phyloP scores from a whole-genome alignment of 2,329 filamentous ascomycete genomes.

The Lecanicillium sp. region DNA sequence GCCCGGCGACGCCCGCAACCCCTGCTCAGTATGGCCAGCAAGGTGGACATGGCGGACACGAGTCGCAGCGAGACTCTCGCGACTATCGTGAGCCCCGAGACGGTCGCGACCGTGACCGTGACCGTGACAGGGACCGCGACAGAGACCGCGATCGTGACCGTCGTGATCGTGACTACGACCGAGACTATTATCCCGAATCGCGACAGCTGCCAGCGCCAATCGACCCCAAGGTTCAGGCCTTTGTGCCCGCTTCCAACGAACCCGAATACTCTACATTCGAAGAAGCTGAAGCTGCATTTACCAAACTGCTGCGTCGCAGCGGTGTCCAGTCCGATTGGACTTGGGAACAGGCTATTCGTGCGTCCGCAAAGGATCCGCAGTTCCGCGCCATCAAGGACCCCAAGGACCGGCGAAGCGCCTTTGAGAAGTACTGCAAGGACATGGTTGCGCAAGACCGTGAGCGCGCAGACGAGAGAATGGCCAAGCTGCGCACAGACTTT shows the following conservation, averaged over 20 bases:
- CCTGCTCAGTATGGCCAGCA: constrained; percentile 35
- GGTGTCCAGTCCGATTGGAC: constrained; percentile 87
- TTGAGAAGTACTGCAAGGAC: constrained; percentile 91
- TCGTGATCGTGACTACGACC: constrained; percentile 21
- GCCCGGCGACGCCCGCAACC: constrained; percentile 33
- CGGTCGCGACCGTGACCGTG: constrained; percentile 19
- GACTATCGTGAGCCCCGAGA: constrained; percentile 13
- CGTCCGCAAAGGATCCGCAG: constrained; percentile 82
- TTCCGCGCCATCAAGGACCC: constrained; percentile 91
- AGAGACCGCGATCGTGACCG: constrained; percentile 21
- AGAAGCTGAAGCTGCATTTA: constrained; percentile 88
- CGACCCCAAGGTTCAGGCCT: constrained; percentile 48
- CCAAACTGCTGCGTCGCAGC: constrained; percentile 78
- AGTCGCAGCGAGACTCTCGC: constrained; percentile 19
- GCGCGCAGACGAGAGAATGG: constrained; percentile 83
- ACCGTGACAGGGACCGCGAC: constrained; percentile 15
- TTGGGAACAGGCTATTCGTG: constrained; percentile 84
- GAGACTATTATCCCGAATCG: constrained; percentile 40
- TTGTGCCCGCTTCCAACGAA: constrained; percentile 58
- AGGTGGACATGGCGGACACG: constrained; percentile 33
- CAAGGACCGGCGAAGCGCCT: constrained; percentile 80
- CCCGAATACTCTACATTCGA: constrained; percentile 73
- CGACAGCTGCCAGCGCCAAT: constrained; percentile 51
- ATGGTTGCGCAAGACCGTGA: constrained; percentile 89
- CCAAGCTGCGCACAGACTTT: constrained; percentile 90